These are phyloP conservation scores for Limonium bicolor DNA, from an alignment of 148 eudicot species.

Conservation along the genomic window DNA sequence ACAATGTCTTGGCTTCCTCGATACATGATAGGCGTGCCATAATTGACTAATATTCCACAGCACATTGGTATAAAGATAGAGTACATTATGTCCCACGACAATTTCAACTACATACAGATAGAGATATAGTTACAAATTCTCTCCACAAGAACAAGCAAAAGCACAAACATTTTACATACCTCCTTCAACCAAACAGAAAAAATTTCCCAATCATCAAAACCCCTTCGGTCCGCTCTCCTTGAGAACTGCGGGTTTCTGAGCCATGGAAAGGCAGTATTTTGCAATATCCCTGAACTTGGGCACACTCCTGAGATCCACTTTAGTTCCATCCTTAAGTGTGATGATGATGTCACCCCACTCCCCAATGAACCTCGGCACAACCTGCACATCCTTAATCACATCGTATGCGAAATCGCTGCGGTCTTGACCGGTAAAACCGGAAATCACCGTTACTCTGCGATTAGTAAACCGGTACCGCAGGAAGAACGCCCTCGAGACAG, in stretches of 20 bases:
- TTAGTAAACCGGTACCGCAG: conserved; percentile 72
- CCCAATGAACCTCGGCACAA: conserved; percentile 89
- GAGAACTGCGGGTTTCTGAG: conserved; percentile 23
- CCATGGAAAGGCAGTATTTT: conserved; percentile 54
- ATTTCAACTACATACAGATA: no score
- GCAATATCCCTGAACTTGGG: conserved; percentile 93
- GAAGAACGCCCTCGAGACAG: conserved; percentile 68
- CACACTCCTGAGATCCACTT: conserved; percentile 85
- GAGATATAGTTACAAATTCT: no score
- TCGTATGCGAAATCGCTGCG: conserved; percentile 72
- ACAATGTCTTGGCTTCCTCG: no score
- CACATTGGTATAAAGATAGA: no score
- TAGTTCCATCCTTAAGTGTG: conserved; percentile 73
- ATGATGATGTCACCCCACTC: conserved; percentile 94
- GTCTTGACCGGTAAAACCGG: conserved; percentile 75
- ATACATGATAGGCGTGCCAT: no score
- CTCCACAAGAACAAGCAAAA: no score
- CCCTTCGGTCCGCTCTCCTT: conserved; percentile 32
- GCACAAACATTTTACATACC: conserved; percentile 38
- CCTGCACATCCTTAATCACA: conserved; percentile 75
- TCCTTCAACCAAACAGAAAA: conserved; percentile 1
- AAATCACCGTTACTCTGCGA: conserved; percentile 66
- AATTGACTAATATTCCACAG: no score
- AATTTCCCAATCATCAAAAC: conserved; percentile 12
- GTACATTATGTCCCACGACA: no score